Base-by-base conservation (phyloP, 768 basidiomycete genomes). In the Termitomyces sp. region DNA sequence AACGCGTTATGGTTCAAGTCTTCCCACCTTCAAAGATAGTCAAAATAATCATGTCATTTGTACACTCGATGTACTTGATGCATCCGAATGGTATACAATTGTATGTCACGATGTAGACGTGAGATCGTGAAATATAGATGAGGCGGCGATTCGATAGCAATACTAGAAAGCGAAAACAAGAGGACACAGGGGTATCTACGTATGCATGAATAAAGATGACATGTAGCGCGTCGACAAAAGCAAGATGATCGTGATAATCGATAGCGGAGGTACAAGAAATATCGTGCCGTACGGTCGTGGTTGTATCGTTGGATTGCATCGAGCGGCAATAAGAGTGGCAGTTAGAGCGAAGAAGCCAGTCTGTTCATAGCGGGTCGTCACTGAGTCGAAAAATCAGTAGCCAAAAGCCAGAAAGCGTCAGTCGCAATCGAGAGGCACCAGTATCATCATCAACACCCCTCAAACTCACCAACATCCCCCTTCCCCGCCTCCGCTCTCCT, bases 401-500 rank as follows among this genome's bases (percentile, higher is more conserved):
- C 10, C 11, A 14, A 36, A n/a, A 29, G 15, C 15, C 36, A 37
- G 37, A 38, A 42, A n/a, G 12, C 10, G 8, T 49, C 15, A 49
- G 49, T 50, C 17, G 6, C 17, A n/a, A 17, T n/a, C 34, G 9
- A n/a, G 10, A 32, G 15, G 38, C 12, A 36, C 7, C 17, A 42
- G 40, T 40, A 10, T 12, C 15, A 40, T 15, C 31, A 37, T 56
- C 55, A 56, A 20, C 55, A 56, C 2, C 34, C 55, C 7, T 34
- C 59, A 42, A 59, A 56, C 48, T 49, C 40, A 5, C 46, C 57
- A 31, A 55, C 40, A n/a, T n/a, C 38, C 1, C 58, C 61, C 59
- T 58, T 60, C 47, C 65, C 67, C 9, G 63, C 62, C 61, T 66
- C 66, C 12, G 67, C 70, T 49, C 73, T 65, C 62, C 63, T 67